Percentiles rank a stretch among this genome's conserved stretches.
Evolutionary conservation across 2,329 filamentous ascomycete species (phyloP).

Genomic region (Thielaviopsis punctulata): DNA sequence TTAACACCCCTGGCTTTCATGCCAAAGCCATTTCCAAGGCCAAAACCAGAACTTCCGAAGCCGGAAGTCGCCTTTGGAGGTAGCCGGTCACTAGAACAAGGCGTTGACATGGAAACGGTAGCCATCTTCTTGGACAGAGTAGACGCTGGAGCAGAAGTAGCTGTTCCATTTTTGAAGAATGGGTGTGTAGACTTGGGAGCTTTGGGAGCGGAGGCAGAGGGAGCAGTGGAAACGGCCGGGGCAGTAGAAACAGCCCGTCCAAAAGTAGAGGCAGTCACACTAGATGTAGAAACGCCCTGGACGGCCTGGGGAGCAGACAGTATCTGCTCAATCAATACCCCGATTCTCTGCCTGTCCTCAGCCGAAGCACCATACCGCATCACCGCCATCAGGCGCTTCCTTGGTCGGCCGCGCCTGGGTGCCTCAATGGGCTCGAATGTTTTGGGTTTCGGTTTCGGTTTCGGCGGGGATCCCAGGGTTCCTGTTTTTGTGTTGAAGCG

Average conservation of each 20-base stretch:
- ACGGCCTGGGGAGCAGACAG: background rate
- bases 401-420: background rate
- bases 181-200: conserved; percentile 23
- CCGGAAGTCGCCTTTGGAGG: background rate
- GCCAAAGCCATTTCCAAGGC: conserved; percentile 26
- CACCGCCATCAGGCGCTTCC: conserved; percentile 27
- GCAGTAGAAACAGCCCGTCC: background rate
- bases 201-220: conserved; percentile 17
- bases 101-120: conserved; percentile 34
- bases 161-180: conserved; percentile 22
- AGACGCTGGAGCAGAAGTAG: background rate
- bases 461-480: conserved; percentile 44
- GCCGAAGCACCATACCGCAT: conserved; percentile 42
- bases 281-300: background rate
- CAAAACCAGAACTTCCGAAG: background rate
- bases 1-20: conserved; percentile 31
- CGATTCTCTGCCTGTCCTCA: conserved; percentile 29
- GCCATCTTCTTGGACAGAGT: conserved; percentile 15
- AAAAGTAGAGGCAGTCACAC: background rate
- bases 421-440: background rate
- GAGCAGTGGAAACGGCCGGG: background rate
- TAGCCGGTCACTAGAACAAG: conserved; percentile 22
- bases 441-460: conserved; percentile 30
- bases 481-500: conserved; percentile 42
- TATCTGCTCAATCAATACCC: conserved; percentile 32